A percentile compares a stretch with the other conserved stretches of the same genome.
phyloP scores from a whole-genome alignment of 2,329 filamentous ascomycete species.

The Clonostachys sp. region DNA sequence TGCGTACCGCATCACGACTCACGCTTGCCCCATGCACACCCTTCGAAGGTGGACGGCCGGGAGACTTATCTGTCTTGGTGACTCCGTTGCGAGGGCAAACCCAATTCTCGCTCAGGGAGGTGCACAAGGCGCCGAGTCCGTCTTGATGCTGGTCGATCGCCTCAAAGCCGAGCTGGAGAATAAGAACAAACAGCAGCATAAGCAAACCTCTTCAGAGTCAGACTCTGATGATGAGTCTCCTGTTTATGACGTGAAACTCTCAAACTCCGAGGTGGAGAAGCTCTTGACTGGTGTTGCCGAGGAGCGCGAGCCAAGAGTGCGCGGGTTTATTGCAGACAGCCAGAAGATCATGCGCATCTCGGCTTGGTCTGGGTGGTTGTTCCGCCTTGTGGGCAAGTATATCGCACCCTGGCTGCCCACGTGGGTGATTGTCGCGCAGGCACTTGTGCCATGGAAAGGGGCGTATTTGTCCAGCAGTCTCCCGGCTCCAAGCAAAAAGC shows the following conservation, averaged over 20 bases:
- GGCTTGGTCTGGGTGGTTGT: background rate
- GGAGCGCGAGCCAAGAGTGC: background rate
- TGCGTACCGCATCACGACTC: background rate
- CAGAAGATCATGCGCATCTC: background rate
- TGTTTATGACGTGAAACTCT: background rate
- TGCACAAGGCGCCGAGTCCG: background rate
- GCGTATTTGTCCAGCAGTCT: background rate
- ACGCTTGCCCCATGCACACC: background rate
- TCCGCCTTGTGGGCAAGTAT: background rate
- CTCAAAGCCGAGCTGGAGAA: background rate
- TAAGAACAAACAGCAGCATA: too few species aligned
- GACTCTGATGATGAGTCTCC: too few species aligned
- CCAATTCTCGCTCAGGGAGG: background rate
- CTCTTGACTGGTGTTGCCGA: background rate
- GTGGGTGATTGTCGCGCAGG: background rate
- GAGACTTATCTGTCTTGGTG: background rate
- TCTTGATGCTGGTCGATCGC: background rate
- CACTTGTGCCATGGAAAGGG: background rate
- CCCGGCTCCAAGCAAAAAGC: background rate
- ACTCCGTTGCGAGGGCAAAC: background rate
- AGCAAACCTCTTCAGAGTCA: too few species aligned
- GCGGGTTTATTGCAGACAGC: background rate
- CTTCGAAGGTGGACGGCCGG: background rate
- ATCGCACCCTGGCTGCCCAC: background rate
- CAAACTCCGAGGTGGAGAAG: background rate